These are phyloP conservation scores for Tanacetum coccineum DNA, from an alignment of 129 eudicot genomes.

Conservation along the genomic window DNA sequence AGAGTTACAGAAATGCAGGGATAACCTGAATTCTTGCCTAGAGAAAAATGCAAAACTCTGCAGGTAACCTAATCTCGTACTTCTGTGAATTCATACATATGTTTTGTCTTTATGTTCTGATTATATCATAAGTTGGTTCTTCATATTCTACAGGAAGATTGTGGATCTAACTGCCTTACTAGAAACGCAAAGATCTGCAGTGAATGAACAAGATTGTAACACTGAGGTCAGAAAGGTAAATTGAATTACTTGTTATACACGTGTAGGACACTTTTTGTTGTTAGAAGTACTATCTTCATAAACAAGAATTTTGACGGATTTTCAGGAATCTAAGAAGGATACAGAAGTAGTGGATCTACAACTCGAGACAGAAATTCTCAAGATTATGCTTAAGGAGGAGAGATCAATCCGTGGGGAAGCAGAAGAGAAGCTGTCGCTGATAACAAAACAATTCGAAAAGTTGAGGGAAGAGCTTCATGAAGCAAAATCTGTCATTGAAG, in stretches of 20 bases:
- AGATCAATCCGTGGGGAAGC: slow-evolving; percentile 36
- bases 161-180: slow-evolving; percentile 45
- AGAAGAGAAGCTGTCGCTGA: slow-evolving; percentile 31
- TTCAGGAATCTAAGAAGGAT: slow-evolving; percentile 48
- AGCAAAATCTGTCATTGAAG: slow-evolving; percentile 66
- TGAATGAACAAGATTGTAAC: slow-evolving; percentile 26
- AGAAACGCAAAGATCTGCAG: slow-evolving; percentile 26
- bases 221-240: slow-evolving; percentile 50
- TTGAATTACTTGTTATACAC: not conserved
- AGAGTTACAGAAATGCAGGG: slow-evolving; percentile 56
- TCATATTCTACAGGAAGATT: slow-evolving; percentile 50
- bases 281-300: not conserved
- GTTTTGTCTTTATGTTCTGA: not conserved
- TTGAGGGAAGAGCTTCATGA: slow-evolving; percentile 43
- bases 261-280: too few relatives aligned
- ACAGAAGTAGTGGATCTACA: slow-evolving; percentile 53
- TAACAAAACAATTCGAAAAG: slow-evolving; percentile 47
- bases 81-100: not conserved
- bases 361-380: slow-evolving; percentile 70
- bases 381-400: slow-evolving; percentile 72
- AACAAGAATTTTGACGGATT: not conserved
- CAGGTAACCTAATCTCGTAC: slow-evolving; percentile 34
- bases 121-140: not conserved
- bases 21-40: slow-evolving; percentile 50
- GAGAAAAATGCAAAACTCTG: slow-evolving; percentile 59